phyloP scores from a whole-genome alignment of 2,329 filamentous ascomycete genomes.

The Paracorniculantispora psalliotae region DNA sequence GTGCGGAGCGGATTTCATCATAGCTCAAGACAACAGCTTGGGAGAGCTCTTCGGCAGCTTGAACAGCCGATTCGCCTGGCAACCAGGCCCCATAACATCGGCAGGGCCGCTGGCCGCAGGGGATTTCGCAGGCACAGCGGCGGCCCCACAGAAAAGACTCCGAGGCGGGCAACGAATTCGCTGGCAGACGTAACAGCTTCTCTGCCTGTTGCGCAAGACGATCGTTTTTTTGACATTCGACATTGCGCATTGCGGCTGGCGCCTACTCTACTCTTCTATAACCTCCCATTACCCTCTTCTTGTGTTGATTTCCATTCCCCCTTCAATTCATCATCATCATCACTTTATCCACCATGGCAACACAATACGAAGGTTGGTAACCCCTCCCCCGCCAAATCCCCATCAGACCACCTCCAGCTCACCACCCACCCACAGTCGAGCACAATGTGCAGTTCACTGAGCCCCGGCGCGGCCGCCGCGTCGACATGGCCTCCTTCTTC shows the following conservation, averaged over 20 bases:
- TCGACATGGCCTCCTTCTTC: slow-evolving; percentile 61
- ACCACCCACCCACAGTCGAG: slow-evolving; percentile 44
- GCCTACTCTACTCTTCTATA: neutral
- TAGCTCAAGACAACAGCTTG: neutral
- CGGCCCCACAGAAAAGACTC: neutral
- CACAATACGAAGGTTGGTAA: slow-evolving; percentile 50
- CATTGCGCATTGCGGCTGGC: slow-evolving; percentile 9
- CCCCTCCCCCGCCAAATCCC: slow-evolving; percentile 8
- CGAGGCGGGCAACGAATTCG: neutral
- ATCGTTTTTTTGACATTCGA: neutral
- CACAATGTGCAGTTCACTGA: slow-evolving; percentile 53
- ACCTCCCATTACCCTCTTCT: neutral
- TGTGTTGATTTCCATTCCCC: no score
- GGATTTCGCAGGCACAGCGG: no score
- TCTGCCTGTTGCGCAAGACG: slow-evolving; percentile 5
- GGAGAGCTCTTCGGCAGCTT: slow-evolving; percentile 1
- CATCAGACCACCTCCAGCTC: neutral
- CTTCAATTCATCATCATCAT: neutral
- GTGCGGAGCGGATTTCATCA: slow-evolving; percentile 13
- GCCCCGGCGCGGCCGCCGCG: slow-evolving; percentile 41
- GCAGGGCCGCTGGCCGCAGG: neutral
- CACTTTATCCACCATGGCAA: slow-evolving; percentile 39
- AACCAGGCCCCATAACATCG: neutral
- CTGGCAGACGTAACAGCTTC: slow-evolving; percentile 11
- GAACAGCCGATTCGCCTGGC: neutral